Evolutionary conservation across 768 basidiomycete species (phyloP), one percentile per base, ranked within the genome.

Genomic region (Tephrocybe sp.): DNA sequence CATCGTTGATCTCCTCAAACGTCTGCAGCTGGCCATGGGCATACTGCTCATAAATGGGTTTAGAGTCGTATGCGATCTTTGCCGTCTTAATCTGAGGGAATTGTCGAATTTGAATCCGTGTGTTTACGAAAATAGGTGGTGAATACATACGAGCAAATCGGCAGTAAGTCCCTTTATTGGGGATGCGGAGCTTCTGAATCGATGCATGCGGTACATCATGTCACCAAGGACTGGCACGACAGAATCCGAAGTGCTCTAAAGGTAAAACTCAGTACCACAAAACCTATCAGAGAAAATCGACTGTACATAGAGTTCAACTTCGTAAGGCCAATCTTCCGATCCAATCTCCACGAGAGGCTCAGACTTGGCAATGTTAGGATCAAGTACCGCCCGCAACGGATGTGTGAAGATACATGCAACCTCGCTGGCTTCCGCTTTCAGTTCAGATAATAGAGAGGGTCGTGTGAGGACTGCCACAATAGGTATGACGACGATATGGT

Each of bases 141-240:
- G 10, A n/a, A 22, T 2, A 51, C 84, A 51, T 55, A 91, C 90
- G 44, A 94, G 68, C 12, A 94, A 88, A 55, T 91, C 87, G 1
- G 88, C 75, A 1, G 91, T 94, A 2, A 94, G 65, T 1, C 92
- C 92, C 63, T 91, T 91, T 49, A 94, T 76, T 0, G 91, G 83
- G 15, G 91, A 91, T 1, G 85, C 85, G 0, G 74, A 74, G 2
- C 86, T 84, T 29, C 89, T 78, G 58, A 95, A 86, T 7, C 92
- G 83, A 61, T 94, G 90, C 81, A 91, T 84, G 15, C 93, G 80
- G 57, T 93, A 94, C 0, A 68, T 56, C 8, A 74, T 71, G 30
- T 75, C 69, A 27, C 72, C 75, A 8, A 84, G 64, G 66, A 78
- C 74, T 1, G 71, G 61, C 1, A 79, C 63, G 29, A 64, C 51